These are phyloP conservation scores for Curvularia lunata DNA, from an alignment of 2,329 filamentous ascomycete genomes.

Conservation along the genomic window DNA sequence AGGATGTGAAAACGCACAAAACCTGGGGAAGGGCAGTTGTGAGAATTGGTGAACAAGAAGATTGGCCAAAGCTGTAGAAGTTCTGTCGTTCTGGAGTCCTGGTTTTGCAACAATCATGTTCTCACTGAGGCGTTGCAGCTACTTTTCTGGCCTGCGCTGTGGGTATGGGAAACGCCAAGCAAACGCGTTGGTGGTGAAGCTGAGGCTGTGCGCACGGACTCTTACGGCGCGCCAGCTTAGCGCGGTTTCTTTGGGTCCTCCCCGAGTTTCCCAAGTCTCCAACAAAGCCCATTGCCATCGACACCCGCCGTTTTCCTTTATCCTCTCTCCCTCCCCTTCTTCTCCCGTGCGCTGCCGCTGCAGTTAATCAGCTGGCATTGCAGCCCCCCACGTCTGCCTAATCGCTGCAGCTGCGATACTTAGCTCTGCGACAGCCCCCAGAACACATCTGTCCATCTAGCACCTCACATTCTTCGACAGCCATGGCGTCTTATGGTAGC, in stretches of 20 bases:
- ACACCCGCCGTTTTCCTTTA: constrained; percentile 16
- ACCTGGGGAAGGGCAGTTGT: constrained; percentile 65
- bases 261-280: constrained; percentile 18
- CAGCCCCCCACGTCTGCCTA: constrained; percentile 3
- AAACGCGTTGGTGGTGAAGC: not conserved
- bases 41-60: constrained; percentile 43
- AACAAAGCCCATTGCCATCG: constrained; percentile 30
- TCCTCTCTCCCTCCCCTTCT: constrained; percentile 6
- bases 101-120: not conserved
- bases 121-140: not conserved
- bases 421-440: constrained; percentile 18
- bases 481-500: constrained; percentile 42
- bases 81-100: not conserved
- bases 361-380: not conserved
- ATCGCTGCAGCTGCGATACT: constrained; percentile 5
- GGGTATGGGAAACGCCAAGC: not conserved
- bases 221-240: constrained; percentile 19
- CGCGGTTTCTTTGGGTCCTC: constrained; percentile 30
- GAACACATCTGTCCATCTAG: constrained; percentile 14
- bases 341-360: constrained; percentile 1
- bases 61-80: not conserved
- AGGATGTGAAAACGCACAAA: constrained; percentile 58
- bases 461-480: constrained; percentile 9
- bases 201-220: constrained; percentile 19
- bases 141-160: not conserved